Base-by-base conservation (phyloP, 345 rosid species). In the Syzygium aromaticum region DNA sequence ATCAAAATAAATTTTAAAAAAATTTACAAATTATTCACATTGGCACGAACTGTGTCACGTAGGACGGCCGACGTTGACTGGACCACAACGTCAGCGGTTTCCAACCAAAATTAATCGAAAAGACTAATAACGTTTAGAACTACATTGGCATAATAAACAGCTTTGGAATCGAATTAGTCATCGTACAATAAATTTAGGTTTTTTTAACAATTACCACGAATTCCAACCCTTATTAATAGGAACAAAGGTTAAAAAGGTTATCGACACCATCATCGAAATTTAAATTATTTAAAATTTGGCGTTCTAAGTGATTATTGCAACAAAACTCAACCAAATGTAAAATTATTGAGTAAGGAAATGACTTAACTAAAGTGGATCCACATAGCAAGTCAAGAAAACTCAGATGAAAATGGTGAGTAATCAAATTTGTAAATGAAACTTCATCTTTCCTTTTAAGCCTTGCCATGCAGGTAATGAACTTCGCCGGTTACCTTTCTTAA, bases 81-180 rank as follows among this genome's bases (percentile, higher is more conserved):
- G 3, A 28, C 16, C 0, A 0, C 0, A 3, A 14, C 0, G 0
- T 30, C 0, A 7, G 0, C 2, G 0, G 16, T 64, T 64, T 28
- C 2, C 8, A 2, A 30, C 8, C 10, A 63, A 63, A 64, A 64
- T 64, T 30, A 64, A 1, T 1, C 0, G 0, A 7, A 64, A 64
- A 7, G 1, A 64, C 1, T 30, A 64, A 16, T 64, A 19, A 13
- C 11, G 7, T 30, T 64, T 30, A 30, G 3, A 15, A 64, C 0
- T 15, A 7, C 16, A 64, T 64, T 16, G 11, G 6, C 77, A 16
- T 11, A 15, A 28, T 64, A 3, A 64, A 30, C 0, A 15, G 0
- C 0, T 0, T 28, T 15, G 15, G 0, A 14, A 64, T 2, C 16
- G 8, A 28, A 57, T 57, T 63, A 4, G 6, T 0, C 2, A 3